Evolutionary conservation across 2,329 filamentous ascomycete genomes (phyloP).

Genomic region (Arthroderma sp.): DNA sequence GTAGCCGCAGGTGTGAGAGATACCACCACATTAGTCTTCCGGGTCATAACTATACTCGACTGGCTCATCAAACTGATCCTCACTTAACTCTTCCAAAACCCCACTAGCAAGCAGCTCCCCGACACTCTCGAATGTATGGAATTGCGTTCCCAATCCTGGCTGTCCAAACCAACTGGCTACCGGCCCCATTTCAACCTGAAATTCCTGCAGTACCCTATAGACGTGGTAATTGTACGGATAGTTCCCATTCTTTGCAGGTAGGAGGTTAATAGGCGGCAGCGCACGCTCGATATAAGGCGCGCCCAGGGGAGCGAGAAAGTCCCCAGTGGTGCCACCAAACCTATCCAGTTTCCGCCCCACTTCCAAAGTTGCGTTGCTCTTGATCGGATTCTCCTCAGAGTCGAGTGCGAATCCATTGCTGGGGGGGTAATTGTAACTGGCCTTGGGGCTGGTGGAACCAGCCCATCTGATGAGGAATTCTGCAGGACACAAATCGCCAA

Average conservation of each 20-base stretch:
- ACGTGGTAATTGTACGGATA: constrained; percentile 4
- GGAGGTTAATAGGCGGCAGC: neutral
- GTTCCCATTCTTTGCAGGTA: neutral
- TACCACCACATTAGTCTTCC: too few species aligned
- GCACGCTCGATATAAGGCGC: neutral
- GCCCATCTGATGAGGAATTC: constrained; percentile 2
- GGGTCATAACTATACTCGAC: neutral
- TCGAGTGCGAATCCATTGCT: neutral
- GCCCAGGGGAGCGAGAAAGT: constrained; percentile 1
- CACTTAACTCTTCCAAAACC: neutral
- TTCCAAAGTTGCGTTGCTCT: neutral
- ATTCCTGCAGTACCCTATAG: neutral
- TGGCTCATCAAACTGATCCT: neutral
- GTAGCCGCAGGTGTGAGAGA: too few species aligned
- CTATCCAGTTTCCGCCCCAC: neutral
- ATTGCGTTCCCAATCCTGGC: neutral
- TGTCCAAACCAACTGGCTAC: constrained; percentile 1
- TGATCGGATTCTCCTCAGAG: neutral
- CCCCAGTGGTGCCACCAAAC: neutral
- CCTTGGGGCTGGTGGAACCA: neutral
- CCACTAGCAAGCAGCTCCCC: neutral
- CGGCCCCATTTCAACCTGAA: neutral
- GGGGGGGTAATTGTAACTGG: neutral
- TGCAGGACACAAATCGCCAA: neutral
- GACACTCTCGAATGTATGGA: neutral